Evolutionary conservation across 1,284 basidiomycete genomes (phyloP).

Genomic region (Rhodotorula sp.): DNA sequence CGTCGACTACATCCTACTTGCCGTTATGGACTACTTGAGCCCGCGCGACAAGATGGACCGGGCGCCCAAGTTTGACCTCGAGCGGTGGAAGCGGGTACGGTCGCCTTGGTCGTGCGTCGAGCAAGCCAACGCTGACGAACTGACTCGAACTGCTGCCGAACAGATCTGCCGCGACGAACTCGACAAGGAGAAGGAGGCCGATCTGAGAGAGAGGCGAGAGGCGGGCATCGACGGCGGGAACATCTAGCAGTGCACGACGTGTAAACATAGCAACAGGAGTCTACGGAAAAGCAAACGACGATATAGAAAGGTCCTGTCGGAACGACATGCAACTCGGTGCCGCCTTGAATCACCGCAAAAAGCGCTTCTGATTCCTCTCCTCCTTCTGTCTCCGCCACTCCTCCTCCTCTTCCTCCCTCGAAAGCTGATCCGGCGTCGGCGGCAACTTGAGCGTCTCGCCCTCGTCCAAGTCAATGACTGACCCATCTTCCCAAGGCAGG

Average conservation of each 20-base stretch:
- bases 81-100: conserved; percentile 30
- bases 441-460: conserved; percentile 54
- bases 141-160: not conserved
- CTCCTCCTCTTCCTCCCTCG: conserved; percentile 48
- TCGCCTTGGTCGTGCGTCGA: not conserved
- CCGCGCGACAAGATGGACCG: conserved; percentile 50
- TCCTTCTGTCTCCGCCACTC: conserved; percentile 17
- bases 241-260: too few relatives aligned
- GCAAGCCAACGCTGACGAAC: not conserved
- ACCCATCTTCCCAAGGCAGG: conserved; percentile 26
- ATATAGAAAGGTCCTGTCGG: too few relatives aligned
- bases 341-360: conserved; percentile 6
- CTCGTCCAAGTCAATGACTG: conserved; percentile 40
- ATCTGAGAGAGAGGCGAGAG: not conserved
- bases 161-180: conserved; percentile 38
- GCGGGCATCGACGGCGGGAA: too few relatives aligned
- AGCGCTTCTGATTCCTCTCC: conserved; percentile 18
- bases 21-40: conserved; percentile 47
- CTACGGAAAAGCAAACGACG: not conserved
- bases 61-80: conserved; percentile 44
- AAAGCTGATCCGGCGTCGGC: conserved; percentile 52
- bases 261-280: not conserved
- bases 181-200: not conserved
- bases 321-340: too few relatives aligned
- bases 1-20: conserved; percentile 52